Conservation (phyloP, 1,284 basidiomycete genomes). For the Somion occarium region DNA sequence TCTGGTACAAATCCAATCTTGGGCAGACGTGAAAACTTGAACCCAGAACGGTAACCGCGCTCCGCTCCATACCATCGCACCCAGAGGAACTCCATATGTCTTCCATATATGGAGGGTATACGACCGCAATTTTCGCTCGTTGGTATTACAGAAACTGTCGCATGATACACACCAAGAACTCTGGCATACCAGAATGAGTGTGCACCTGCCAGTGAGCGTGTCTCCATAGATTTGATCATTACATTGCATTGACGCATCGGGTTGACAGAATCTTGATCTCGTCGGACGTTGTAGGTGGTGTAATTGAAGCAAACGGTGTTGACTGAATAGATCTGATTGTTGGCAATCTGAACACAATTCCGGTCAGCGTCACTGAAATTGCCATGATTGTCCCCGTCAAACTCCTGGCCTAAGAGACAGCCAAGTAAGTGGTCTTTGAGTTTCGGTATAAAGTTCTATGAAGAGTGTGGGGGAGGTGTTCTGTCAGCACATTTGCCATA, state of each 20-base stretch:
- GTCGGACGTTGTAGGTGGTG: constrained; percentile 38
- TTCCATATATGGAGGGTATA: neutral
- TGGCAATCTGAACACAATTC: constrained; percentile 2
- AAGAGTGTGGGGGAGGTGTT: too few relatives aligned
- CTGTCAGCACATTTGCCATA: too few relatives aligned
- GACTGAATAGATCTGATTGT: constrained; percentile 27
- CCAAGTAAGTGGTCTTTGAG: constrained; percentile 17
- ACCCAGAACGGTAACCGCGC: constrained; percentile 15
- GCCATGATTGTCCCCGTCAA: neutral
- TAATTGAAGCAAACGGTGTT: constrained; percentile 33
- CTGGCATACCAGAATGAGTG: constrained; percentile 33
- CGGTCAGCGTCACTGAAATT: constrained; percentile 1
- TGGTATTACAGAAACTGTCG: constrained; percentile 7
- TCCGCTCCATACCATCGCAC: constrained; percentile 31
- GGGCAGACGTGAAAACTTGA: constrained; percentile 20
- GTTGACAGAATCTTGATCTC: constrained; percentile 35
- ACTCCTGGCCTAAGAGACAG: constrained; percentile 4
- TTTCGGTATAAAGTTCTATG: constrained; percentile 17
- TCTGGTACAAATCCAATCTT: constrained; percentile 29
- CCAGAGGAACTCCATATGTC: constrained; percentile 30
- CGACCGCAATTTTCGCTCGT: neutral
- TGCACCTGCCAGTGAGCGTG: neutral
- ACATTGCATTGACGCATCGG: constrained; percentile 28
- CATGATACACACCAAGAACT: constrained; percentile 32
- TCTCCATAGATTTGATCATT: constrained; percentile 29